Evolutionary conservation across 495 filamentous ascomycete genomes (phyloP), one percentile per base, ranked within the genome.

Genomic region (Penicillium arizonense): DNA sequence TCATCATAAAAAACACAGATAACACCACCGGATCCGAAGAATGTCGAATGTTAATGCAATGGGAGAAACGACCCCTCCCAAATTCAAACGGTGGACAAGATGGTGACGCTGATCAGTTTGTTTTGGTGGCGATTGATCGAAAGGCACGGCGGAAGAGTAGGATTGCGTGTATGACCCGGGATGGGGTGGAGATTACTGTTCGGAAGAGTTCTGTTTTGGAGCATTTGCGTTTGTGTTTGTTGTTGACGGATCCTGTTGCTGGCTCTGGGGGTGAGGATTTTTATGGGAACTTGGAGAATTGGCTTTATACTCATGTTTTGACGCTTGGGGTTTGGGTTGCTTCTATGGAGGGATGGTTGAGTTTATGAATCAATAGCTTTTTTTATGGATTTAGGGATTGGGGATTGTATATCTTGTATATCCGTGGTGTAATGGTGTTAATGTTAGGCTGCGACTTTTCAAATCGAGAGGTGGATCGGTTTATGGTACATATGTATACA

Each of bases 311-410:
- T 3, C 50, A 63, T 5, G 55, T 70, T 42, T 55, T 74, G 23
- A 68, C 68, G 11, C 43, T 74, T 48, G 72, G 70, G 16, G 56
- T 66, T 0, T 74, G 65, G 59, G 65, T 73, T 46, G 69, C 64
- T 8, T 55, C 56, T 32, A 55, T 58, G 32, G 71, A 73, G 53
- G 63, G 66, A 0, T 75, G 72, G 72, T 30, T 67, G 21, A 47
- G 46, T 44, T 67, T 23, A 54, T 37, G n/a, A 33, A 53, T 35
- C 13, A 18, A 48, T 34, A 30, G 54, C 24, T 23, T 16, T 11
- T 48, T 20, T 23, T 16, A 24, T 18, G 1, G 23, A 30, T 30
- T 30, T 18, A 18, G 28, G 28, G 28, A 9, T 24, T 24, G 28
- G 28, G 28, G 8, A 9, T 18, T 18, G 18, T 18, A 18, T 30